Percentiles rank a stretch among this genome's conserved stretches.
phyloP scores from a whole-genome alignment of 2,329 filamentous ascomycete species.

The Diaporthe sp. region DNA sequence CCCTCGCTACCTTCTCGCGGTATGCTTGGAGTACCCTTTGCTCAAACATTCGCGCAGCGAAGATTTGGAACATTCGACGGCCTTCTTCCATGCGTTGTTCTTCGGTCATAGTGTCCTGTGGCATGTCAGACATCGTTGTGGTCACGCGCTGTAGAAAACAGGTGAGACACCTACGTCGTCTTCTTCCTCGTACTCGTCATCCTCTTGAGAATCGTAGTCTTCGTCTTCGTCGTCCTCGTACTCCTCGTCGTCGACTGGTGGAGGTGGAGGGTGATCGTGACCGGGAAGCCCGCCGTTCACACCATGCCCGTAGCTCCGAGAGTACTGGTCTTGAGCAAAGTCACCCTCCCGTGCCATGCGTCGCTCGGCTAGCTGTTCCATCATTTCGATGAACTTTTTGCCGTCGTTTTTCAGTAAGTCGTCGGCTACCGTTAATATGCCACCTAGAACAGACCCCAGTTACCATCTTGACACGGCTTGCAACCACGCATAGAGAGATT shows the following conservation, averaged over 20 bases:
- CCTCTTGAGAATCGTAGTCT: constrained; percentile 73
- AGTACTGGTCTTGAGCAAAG: constrained; percentile 69
- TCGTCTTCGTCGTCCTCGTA: constrained; percentile 63
- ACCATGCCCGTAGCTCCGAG: constrained; percentile 44
- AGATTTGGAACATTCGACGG: constrained; percentile 98
- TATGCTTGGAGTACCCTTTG: constrained; percentile 97
- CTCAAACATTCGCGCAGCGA: constrained; percentile 99
- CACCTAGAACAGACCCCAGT: constrained; percentile 72
- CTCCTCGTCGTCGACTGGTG: constrained; percentile 76
- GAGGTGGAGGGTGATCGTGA: constrained; percentile 82
- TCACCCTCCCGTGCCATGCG: constrained; percentile 98
- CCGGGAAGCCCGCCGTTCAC: constrained; percentile 70
- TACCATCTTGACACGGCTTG: constrained; percentile 48
- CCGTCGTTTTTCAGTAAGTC: constrained; percentile 99
- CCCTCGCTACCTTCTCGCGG: constrained; percentile 93
- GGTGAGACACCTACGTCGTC: constrained; percentile 61
- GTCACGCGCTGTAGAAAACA: background rate
- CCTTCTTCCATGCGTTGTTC: constrained; percentile 99
- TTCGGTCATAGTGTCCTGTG: constrained; percentile 96
- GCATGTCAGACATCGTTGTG: constrained; percentile 40
- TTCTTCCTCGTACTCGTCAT: constrained; percentile 80
- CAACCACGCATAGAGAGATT: background rate
- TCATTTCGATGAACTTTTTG: constrained; percentile 99
- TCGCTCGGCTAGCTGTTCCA: constrained; percentile 98
- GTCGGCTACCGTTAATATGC: constrained; percentile 98